These are phyloP conservation scores for Melaleuca quinquenervia DNA, from an alignment of 345 rosid genomes.

Conservation along the genomic window DNA sequence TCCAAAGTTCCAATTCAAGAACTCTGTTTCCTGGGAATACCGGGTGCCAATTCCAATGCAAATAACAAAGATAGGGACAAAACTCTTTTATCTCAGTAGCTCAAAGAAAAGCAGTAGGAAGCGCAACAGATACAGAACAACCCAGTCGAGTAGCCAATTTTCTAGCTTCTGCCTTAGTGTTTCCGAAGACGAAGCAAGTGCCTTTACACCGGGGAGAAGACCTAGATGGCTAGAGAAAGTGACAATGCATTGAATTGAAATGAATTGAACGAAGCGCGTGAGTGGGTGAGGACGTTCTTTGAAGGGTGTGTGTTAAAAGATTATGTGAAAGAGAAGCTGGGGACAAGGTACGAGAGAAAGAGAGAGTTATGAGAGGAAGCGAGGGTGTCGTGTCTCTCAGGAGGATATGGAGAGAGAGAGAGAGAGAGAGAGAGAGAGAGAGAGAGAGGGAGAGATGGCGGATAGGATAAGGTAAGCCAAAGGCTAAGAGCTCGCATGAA, in stretches of 20 bases:
- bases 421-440: not conserved
- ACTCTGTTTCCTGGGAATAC: not conserved
- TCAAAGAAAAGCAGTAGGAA: not conserved
- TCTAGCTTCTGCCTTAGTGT: not conserved
- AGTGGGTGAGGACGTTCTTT: not conserved
- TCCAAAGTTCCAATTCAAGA: not conserved
- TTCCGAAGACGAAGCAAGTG: not conserved
- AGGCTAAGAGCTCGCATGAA: not conserved
- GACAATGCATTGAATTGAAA: not conserved
- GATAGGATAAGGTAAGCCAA: slow-evolving; percentile 15
- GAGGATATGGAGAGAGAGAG: not conserved
- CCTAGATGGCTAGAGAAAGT: not conserved
- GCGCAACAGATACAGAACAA: not conserved
- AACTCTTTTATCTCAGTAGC: not conserved
- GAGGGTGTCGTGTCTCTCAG: not conserved
- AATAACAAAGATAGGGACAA: not conserved
- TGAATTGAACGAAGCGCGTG: not conserved
- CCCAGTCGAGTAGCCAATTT: not conserved
- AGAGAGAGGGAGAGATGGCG: not conserved
- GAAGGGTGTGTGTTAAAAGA: not conserved
- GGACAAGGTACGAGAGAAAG: not conserved
- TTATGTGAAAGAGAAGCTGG: not conserved
- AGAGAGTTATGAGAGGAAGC: not conserved
- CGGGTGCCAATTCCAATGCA: not conserved
- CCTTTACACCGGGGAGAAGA: not conserved